These are phyloP conservation scores for Colletotrichum sp. DNA, from an alignment of 2,329 filamentous ascomycete species.

Conservation along the genomic window DNA sequence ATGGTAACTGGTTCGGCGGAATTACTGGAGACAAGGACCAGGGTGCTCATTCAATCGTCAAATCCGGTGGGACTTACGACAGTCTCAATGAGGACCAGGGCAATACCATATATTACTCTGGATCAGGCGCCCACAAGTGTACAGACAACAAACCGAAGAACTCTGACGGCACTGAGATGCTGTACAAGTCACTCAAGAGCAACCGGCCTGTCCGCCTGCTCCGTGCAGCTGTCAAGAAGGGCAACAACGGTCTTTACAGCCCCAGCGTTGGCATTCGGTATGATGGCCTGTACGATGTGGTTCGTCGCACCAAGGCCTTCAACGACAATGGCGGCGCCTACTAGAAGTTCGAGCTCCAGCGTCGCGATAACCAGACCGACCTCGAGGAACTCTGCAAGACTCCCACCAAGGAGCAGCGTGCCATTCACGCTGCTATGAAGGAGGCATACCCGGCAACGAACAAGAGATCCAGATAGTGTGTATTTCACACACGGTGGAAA, in stretches of 20 bases:
- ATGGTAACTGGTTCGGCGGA: rapidly evolving
- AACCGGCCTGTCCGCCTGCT: not conserved
- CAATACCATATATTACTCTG: rapidly evolving
- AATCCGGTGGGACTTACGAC: rapidly evolving
- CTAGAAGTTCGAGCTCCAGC: not conserved
- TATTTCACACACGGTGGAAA: not conserved
- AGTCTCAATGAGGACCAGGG: not conserved
- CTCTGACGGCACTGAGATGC: not conserved
- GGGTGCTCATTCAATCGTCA: rapidly evolving
- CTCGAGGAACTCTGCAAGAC: not conserved
- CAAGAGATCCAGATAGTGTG: not conserved
- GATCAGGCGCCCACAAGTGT: not conserved
- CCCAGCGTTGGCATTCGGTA: not conserved
- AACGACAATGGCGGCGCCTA: not conserved
- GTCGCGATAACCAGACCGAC: rapidly evolving
- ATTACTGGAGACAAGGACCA: rapidly evolving
- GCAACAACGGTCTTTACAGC: rapidly evolving
- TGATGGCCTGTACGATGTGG: not conserved
- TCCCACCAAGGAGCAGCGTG: not conserved
- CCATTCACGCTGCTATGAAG: not conserved
- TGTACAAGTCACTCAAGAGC: not conserved
- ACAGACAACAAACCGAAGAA: rapidly evolving
- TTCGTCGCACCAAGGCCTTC: not conserved
- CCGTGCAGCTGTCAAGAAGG: not conserved
- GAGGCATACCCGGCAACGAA: not conserved